These are phyloP conservation scores for Hypoxylon sp. DNA, from an alignment of 2,329 filamentous ascomycete species.

Conservation along the genomic window DNA sequence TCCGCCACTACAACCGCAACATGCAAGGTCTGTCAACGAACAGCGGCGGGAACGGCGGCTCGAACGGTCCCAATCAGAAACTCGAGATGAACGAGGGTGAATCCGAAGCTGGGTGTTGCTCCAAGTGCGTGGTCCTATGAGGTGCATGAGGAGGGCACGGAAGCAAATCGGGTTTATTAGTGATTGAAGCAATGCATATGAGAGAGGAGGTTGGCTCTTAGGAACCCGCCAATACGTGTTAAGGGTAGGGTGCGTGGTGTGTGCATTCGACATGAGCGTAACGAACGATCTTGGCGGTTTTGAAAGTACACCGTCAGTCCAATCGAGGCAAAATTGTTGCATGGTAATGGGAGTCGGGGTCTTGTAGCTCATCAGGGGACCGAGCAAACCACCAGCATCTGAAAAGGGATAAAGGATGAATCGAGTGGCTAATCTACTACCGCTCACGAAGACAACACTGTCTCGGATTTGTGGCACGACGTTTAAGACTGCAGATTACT, in stretches of 20 bases:
- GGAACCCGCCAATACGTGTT: conserved; percentile 27
- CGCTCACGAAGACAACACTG: conserved; percentile 47
- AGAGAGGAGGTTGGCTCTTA: conserved; percentile 32
- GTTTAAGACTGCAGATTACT: conserved; percentile 50
- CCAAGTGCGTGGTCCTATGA: conserved; percentile 91
- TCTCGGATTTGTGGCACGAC: conserved; percentile 45
- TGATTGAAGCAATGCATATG: conserved; percentile 41
- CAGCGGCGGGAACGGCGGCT: conserved; percentile 74
- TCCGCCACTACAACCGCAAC: conserved; percentile 97
- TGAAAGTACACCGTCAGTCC: conserved; percentile 50
- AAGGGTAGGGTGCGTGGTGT: conserved; percentile 30
- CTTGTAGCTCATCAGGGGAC: conserved; percentile 50
- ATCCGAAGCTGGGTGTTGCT: conserved; percentile 82
- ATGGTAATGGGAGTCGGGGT: conserved; percentile 54
- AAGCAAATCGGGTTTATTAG: conserved; percentile 34
- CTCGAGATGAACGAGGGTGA: conserved; percentile 83
- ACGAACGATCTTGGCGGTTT: conserved; percentile 48
- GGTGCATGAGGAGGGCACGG: conserved; percentile 31
- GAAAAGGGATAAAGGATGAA: conserved; percentile 45
- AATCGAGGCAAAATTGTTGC: conserved; percentile 52
- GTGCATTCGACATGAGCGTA: conserved; percentile 45
- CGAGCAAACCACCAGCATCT: conserved; percentile 51
- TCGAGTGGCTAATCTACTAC: conserved; percentile 41
- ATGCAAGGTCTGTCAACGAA: conserved; percentile 89
- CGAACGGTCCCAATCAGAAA: conserved; percentile 75